Base-by-base conservation (phyloP, 352 stramenopile species). In the Pythium grandisporangium region DNA sequence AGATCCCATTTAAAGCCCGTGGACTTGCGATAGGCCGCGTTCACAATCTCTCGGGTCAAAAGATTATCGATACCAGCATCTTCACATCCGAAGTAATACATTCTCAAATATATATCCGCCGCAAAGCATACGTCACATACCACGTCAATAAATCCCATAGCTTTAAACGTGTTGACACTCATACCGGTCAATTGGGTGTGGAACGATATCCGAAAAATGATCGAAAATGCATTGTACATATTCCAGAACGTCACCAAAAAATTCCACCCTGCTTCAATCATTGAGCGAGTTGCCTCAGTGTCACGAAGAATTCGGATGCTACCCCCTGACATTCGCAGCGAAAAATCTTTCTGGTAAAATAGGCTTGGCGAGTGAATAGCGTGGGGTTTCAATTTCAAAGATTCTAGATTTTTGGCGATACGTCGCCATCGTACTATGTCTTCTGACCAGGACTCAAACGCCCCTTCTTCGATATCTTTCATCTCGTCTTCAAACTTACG, bases 171-270 rank as follows among this genome's bases (percentile, higher is more conserved):
- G 0, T 23, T 39, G 5, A 17, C 30, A 0, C 62, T 62, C 27
- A 61, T 58, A 22, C 77, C 51, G n/a, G n/a, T n/a, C 22, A 84
- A 34, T 21, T 80, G 58, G 0, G 59, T 55, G 36, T 85, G 56
- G 23, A 89, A 89, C 16, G 66, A 64, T 37, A 89, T 74, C 0
- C 73, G 73, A 30, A 89, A 81, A 19, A 91, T 66, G 33, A 84
- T 49, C 13, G 64, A 63, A 8, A 80, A 62, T 4, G 74, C 55
- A 29, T 81, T 89, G 51, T 84, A 91, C 0, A 84, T 55, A 44
- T 82, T 89, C 43, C 60, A 75, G 7, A 61, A 44, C 11, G 62
- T 84, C 20, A 89, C 36, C 0, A 66, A 14, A 0, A 66, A 43
- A 30, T 75, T 70, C 78, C 73, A 91, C 5, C 53, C 24, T 13